These are phyloP conservation scores for Luffa acutangula DNA, from an alignment of 306 rosid species.

Conservation along the genomic window DNA sequence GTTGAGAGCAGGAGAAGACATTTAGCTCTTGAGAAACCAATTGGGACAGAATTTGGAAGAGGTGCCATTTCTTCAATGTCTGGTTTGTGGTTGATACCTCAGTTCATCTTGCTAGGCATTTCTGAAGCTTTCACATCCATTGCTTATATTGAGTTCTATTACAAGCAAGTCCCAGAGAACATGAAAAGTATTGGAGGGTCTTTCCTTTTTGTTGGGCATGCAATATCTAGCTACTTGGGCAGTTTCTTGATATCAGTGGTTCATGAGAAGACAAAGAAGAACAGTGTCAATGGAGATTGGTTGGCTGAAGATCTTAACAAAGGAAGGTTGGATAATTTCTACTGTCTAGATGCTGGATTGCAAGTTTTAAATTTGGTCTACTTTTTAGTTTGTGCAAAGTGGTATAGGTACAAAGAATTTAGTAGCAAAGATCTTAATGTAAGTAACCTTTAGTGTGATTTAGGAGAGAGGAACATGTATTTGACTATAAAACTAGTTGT, in stretches of 20 bases:
- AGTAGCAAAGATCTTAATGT: neutral
- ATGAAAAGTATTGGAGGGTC: constrained; percentile 35
- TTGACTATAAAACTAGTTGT: neutral
- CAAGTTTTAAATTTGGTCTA: constrained; percentile 30
- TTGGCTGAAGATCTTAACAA: constrained; percentile 38
- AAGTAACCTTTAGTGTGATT: neutral
- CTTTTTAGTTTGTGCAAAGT: constrained; percentile 42
- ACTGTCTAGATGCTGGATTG: constrained; percentile 31
- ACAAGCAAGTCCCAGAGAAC: constrained; percentile 29
- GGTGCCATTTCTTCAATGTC: constrained; percentile 28
- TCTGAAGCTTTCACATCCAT: constrained; percentile 21
- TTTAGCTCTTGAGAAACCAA: constrained; percentile 10
- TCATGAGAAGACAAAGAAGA: constrained; percentile 13
- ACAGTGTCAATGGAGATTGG: constrained; percentile 18
- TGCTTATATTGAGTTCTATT: constrained; percentile 21
- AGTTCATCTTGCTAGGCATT: constrained; percentile 17
- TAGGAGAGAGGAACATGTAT: neutral
- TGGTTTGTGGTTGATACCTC: constrained; percentile 31
- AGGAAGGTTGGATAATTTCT: constrained; percentile 49
- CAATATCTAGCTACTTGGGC: constrained; percentile 35
- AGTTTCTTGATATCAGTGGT: constrained; percentile 27
- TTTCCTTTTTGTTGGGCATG: constrained; percentile 17
- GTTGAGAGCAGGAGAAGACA: constrained; percentile 23
- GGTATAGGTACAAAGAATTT: constrained; percentile 50
- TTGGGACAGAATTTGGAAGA: constrained; percentile 6